Base-by-base conservation (phyloP, 129 eudicot species). In the Tanacetum coccineum region DNA sequence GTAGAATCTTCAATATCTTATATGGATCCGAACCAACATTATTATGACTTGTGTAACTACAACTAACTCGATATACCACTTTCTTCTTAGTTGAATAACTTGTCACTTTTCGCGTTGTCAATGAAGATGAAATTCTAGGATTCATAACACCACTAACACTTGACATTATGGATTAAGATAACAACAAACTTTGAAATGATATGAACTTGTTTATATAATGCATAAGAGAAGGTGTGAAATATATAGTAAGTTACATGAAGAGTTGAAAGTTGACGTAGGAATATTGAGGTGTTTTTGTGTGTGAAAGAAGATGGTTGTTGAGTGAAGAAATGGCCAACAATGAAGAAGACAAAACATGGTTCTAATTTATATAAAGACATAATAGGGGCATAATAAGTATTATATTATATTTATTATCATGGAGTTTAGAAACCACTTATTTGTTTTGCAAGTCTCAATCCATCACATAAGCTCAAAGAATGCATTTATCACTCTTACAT, bases 11-110 rank as follows among this genome's bases (percentile, higher is more conserved):
- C 46, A 91, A 79, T 14, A 83, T 79, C 58, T 85, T 76, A 77
- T 91, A 91, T 2, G 96, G 87, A 87, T 91, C 97, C 3, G 84
- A 66, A 73, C 21, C 61, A 18, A 45, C 15, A 36, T 36, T 36
- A 6, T 36, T 36, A 66, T 39, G 21, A 59, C 25, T 74, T 20
- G 21, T 50, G 13, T 72, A 77, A 55, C 62, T 73, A 49, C 87
- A 85, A 0, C 78, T 59, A 13, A 85, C 76, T 44, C 67, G 42
- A 36, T n/a, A n/a, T n/a, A n/a, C n/a, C n/a, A n/a, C n/a, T n/a
- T 32, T 7, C 8, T 32, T 32, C 9, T 6, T 32, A 32, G 9
- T 32, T 32, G 1, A 1, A 32, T 32, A 4, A 7, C 17, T 39
- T 49, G 42, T 69, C 69, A 30, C 13, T 25, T 53, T 65, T 22